Percentiles rank a stretch among this genome's conserved stretches.
Conservation (phyloP, 306 rosid genomes). For the Prunus kanzakura region DNA sequence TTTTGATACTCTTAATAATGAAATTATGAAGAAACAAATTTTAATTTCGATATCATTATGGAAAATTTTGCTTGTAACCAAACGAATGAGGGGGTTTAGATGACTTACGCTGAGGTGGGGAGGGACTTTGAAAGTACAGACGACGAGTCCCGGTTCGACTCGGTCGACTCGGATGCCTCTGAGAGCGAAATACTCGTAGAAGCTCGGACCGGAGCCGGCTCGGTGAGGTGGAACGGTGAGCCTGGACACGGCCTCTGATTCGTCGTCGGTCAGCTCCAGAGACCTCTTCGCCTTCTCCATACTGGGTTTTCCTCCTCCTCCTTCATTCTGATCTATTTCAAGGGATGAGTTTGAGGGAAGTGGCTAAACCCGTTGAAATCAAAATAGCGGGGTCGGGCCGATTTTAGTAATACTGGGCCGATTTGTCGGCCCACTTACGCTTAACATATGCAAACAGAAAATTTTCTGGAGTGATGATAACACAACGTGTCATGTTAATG, state of each 20-base stretch:
- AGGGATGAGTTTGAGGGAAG: too few species aligned
- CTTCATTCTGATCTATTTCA: not conserved
- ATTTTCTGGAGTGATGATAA: too few species aligned
- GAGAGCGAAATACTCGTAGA: constrained; percentile 57
- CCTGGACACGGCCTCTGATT: constrained; percentile 42
- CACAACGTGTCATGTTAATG: too few species aligned
- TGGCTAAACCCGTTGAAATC: too few species aligned
- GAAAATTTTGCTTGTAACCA: not conserved
- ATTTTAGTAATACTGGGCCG: too few species aligned
- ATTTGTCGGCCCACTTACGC: too few species aligned
- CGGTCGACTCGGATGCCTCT: constrained; percentile 75
- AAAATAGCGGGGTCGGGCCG: too few species aligned
- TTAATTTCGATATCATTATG: not conserved
- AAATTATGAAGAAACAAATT: not conserved
- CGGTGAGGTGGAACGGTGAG: constrained; percentile 32
- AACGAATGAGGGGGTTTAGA: not conserved
- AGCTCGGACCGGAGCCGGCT: constrained; percentile 29
- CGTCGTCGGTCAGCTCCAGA: constrained; percentile 34
- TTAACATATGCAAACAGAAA: too few species aligned
- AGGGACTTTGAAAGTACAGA: constrained; percentile 68
- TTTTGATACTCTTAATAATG: not conserved
- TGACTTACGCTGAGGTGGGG: constrained; percentile 41
- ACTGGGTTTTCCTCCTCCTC: not conserved
- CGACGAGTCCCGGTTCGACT: constrained; percentile 64
- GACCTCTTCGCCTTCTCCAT: constrained; percentile 55